These are phyloP conservation scores for Microsporum canis DNA, from an alignment of 2,329 filamentous ascomycete species.

Conservation along the genomic window DNA sequence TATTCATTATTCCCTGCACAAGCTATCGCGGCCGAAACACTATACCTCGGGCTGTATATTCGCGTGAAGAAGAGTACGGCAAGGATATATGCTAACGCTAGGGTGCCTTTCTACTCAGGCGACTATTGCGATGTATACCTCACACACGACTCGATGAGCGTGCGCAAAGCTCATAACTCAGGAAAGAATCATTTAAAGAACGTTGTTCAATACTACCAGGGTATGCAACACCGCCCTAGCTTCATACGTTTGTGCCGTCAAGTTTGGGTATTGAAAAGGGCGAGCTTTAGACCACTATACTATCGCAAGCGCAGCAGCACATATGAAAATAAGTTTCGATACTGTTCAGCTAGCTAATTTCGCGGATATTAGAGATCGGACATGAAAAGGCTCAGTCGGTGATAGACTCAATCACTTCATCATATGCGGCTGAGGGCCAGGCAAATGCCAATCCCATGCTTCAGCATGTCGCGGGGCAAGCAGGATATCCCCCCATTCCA, in stretches of 20 bases:
- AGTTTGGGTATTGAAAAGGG: background rate
- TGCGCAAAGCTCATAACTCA: constrained; percentile 95
- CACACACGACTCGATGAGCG: constrained; percentile 98
- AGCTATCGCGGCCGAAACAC: background rate
- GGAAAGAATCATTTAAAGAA: constrained; percentile 95
- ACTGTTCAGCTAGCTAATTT: background rate
- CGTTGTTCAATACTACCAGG: constrained; percentile 97
- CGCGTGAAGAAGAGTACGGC: background rate
- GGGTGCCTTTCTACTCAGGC: constrained; percentile 33
- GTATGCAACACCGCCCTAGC: constrained; percentile 34
- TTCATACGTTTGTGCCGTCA: background rate
- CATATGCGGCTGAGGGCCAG: constrained; percentile 89
- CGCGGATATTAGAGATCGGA: constrained; percentile 61
- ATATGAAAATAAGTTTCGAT: background rate
- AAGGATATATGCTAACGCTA: background rate
- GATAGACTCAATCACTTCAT: constrained; percentile 94
- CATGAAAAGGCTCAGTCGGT: constrained; percentile 98
- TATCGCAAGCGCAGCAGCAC: too few species aligned
- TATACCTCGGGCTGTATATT: background rate
- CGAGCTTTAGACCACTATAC: background rate
- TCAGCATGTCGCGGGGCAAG: constrained; percentile 44
- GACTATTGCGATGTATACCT: constrained; percentile 99
- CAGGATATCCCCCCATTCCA: constrained; percentile 36
- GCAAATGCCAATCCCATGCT: constrained; percentile 76
- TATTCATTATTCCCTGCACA: constrained; percentile 7